These are phyloP conservation scores for Sporothrix dimorphospora DNA, from an alignment of 2,329 filamentous ascomycete genomes.

Conservation along the genomic window DNA sequence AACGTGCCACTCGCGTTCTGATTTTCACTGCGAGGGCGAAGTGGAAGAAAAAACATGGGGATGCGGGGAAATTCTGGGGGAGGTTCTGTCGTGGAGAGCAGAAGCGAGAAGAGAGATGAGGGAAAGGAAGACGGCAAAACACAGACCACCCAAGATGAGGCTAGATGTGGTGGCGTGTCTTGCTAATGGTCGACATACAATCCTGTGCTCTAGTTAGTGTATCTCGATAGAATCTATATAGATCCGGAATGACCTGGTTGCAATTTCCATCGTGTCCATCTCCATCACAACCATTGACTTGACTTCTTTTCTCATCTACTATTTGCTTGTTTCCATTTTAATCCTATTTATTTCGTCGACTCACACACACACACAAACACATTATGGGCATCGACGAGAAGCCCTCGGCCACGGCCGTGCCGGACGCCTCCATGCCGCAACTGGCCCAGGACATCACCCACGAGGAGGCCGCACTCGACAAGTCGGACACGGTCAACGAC, in stretches of 20 bases:
- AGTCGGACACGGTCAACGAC: neutral
- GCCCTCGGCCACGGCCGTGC: neutral
- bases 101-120: neutral
- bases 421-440: neutral
- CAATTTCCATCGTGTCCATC: neutral
- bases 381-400: neutral
- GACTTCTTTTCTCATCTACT: neutral
- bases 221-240: neutral
- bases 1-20: neutral
- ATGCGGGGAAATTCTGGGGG: neutral
- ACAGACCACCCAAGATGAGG: neutral
- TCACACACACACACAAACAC: neutral
- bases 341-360: neutral
- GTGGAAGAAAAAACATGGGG: neutral
- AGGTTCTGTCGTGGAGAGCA: neutral
- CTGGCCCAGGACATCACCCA: neutral
- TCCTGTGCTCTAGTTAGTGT: neutral
- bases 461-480: neutral
- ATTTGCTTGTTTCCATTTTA: neutral
- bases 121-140: neutral
- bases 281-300: neutral
- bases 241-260: neutral
- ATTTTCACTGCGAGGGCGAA: neutral
- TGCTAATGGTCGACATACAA: neutral
- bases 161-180: neutral